phyloP scores from a whole-genome alignment of 805 yeast genomes.

The Nakazawaea holstii region DNA sequence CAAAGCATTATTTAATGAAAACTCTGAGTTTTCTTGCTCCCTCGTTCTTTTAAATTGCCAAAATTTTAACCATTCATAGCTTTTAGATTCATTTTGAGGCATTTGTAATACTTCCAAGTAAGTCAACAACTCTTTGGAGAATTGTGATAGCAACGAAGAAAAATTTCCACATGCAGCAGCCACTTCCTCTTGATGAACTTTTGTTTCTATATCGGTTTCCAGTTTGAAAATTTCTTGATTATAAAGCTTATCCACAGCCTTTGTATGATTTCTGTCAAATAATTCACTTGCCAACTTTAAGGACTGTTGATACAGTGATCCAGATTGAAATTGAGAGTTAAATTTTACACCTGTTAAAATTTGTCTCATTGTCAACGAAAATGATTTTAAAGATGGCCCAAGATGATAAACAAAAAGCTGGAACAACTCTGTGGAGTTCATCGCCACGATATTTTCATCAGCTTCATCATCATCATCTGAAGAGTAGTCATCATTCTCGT shows the following conservation, averaged over 20 bases:
- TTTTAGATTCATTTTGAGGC: slow-evolving; percentile 10
- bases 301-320: slow-evolving; percentile 40
- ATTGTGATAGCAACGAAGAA: slow-evolving; percentile 57
- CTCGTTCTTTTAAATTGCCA: slow-evolving; percentile 30
- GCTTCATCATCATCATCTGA: slow-evolving; percentile 16
- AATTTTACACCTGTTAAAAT: slow-evolving; percentile 59
- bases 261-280: slow-evolving; percentile 50
- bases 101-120: slow-evolving; percentile 38
- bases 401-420: slow-evolving; percentile 60
- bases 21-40: slow-evolving; percentile 2
- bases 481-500: not conserved
- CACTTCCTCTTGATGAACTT: slow-evolving; percentile 69
- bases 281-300: slow-evolving; percentile 46
- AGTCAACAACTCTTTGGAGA: slow-evolving; percentile 49
- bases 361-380: slow-evolving; percentile 56
- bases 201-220: slow-evolving; percentile 31
- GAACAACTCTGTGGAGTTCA: slow-evolving; percentile 42
- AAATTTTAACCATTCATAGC: slow-evolving; percentile 50
- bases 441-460: slow-evolving; percentile 21
- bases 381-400: slow-evolving; percentile 70
- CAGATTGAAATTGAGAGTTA: slow-evolving; percentile 29
- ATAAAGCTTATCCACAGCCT: slow-evolving; percentile 55
- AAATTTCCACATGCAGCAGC: slow-evolving; percentile 84
- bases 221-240: slow-evolving; percentile 43
- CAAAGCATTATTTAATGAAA: slow-evolving; percentile 31